Evolutionary conservation across 495 filamentous ascomycete species (phyloP), one percentile per base, ranked within the genome.

Genomic region (Penicillium canariense): DNA sequence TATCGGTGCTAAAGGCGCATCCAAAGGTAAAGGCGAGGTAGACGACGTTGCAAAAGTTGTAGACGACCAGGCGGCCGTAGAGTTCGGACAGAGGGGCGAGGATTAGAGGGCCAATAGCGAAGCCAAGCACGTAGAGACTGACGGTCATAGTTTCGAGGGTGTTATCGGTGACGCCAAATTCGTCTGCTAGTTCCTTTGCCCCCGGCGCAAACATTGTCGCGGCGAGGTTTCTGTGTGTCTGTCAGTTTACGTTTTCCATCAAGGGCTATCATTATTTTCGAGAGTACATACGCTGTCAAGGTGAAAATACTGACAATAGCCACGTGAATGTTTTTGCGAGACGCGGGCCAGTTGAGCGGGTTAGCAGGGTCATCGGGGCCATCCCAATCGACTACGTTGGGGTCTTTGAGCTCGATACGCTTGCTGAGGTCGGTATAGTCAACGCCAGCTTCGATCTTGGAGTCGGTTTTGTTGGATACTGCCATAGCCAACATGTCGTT

Each of bases 291-390:
- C n/a, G n/a, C n/a, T n/a, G n/a, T n/a, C n/a, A n/a, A n/a, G n/a
- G n/a, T n/a, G n/a, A n/a, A n/a, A n/a, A n/a, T n/a, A n/a, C n/a
- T n/a, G n/a, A n/a, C n/a, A n/a, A n/a, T n/a, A n/a, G n/a, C n/a
- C n/a, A n/a, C n/a, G n/a, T n/a, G n/a, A n/a, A n/a, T n/a, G n/a
- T n/a, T n/a, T n/a, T n/a, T n/a, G n/a, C n/a, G n/a, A n/a, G n/a
- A n/a, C n/a, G n/a, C n/a, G n/a, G n/a, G n/a, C 81, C 81, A 84
- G 63, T 83, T 84, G 61, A 68, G 68, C 11, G 81, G 81, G 59
- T 83, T 82, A 10, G 68, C 62, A 9, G 72, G 70, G 61, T 83
- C 80, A 27, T 76, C 68, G 25, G 77, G 69, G 55, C 75, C 77
- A 63, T 76, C 66, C 69, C 73, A 80, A 46, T 79, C 72, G 38